phyloP scores from a whole-genome alignment of 441 rosid species.

The Cnidoscolus chayamansa region DNA sequence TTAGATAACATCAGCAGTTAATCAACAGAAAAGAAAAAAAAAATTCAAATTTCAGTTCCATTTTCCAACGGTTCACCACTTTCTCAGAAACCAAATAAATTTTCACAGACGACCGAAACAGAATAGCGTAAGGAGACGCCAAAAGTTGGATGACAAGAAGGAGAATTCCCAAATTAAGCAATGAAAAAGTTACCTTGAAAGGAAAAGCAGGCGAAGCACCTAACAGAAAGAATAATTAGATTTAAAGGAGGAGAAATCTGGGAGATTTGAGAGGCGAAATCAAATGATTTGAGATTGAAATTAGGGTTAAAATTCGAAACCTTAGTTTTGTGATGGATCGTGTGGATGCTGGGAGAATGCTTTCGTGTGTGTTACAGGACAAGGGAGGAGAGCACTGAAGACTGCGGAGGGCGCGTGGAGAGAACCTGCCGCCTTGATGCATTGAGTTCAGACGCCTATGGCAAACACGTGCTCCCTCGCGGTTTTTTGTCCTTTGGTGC shows the following conservation, averaged over 20 bases:
- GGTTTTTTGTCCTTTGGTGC: slow-evolving; percentile 9
- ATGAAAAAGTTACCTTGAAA: not conserved
- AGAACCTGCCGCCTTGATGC: slow-evolving; percentile 30
- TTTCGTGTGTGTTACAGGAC: slow-evolving; percentile 32
- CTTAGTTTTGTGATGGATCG: not conserved
- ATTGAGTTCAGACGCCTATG: slow-evolving; percentile 31
- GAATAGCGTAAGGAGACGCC: not conserved
- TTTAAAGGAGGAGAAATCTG: not conserved
- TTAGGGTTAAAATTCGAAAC: not conserved
- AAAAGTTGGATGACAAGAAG: not conserved
- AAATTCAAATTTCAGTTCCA: not conserved
- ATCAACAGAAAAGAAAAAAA: not conserved
- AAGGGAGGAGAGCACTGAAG: slow-evolving; percentile 21
- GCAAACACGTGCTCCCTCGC: slow-evolving; percentile 35
- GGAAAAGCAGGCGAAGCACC: not conserved
- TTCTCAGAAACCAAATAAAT: slow-evolving; percentile 8
- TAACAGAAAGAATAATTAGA: not conserved
- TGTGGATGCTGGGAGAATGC: not conserved
- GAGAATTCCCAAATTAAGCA: not conserved
- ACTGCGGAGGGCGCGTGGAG: slow-evolving; percentile 52
- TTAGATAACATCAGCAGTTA: not conserved
- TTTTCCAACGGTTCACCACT: not conserved
- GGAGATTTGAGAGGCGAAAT: not conserved
- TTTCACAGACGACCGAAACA: not conserved
- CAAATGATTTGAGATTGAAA: slow-evolving; percentile 1